A percentile compares a stretch with the other conserved stretches of the same genome.
phyloP scores from a whole-genome alignment of 75 land plant species.

The Selaginella tamariscina region DNA sequence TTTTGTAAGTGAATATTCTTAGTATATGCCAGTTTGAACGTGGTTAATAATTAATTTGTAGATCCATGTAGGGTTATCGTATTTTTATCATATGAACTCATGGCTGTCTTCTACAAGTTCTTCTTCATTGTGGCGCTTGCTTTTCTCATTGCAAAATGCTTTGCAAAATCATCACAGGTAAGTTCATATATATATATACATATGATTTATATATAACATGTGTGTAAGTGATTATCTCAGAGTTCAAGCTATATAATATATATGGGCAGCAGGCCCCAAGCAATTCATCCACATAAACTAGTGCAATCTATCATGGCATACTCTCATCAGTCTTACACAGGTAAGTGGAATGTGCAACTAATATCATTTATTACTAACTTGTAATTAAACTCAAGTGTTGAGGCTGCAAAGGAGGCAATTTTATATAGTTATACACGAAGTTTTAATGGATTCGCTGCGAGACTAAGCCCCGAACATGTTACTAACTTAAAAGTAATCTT shows the following conservation, averaged over 20 bases:
- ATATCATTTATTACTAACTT: neutral
- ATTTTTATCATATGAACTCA: too few relatives aligned
- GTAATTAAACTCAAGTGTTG: neutral
- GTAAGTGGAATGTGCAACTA: neutral
- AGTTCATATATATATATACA: too few relatives aligned
- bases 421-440: slow-evolving; percentile 11
- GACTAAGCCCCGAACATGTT: neutral
- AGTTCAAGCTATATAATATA: neutral
- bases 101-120: too few relatives aligned
- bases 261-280: slow-evolving; percentile 2
- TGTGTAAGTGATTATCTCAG: too few relatives aligned
- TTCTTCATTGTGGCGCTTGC: too few relatives aligned
- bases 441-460: slow-evolving; percentile 8
- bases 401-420: slow-evolving; percentile 4
- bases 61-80: too few relatives aligned
- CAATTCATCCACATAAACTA: neutral
- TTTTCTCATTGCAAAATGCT: too few relatives aligned
- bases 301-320: neutral
- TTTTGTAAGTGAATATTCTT: too few relatives aligned
- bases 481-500: neutral
- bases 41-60: too few relatives aligned
- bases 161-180: too few relatives aligned
- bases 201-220: too few relatives aligned
- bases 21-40: too few relatives aligned
- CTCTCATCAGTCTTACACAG: neutral